These are phyloP conservation scores for Zizania latifolia DNA, from an alignment of 176 grass and related monocot genomes.

Conservation along the genomic window DNA sequence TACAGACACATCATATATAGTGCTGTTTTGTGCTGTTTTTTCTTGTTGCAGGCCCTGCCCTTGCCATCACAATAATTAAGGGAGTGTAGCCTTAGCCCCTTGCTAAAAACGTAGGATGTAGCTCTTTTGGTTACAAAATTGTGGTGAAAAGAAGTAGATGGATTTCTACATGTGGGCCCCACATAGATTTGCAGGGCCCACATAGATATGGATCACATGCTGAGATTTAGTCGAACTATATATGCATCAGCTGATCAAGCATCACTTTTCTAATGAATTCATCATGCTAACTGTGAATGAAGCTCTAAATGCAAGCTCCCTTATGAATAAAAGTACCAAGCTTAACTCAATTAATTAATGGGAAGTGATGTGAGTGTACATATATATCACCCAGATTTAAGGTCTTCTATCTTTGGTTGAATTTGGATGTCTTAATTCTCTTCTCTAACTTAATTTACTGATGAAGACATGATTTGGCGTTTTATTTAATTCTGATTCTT, in stretches of 20 bases:
- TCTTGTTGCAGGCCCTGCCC: too few relatives aligned
- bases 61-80: not conserved
- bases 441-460: not conserved
- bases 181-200: too few relatives aligned
- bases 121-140: too few relatives aligned
- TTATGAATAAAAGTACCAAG: too few relatives aligned
- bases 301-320: too few relatives aligned
- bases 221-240: not conserved
- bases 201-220: slow-evolving; percentile 27
- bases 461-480: too few relatives aligned
- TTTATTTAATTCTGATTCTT: too few relatives aligned
- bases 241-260: not conserved
- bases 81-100: not conserved
- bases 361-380: too few relatives aligned
- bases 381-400: not conserved
- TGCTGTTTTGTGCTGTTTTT: too few relatives aligned
- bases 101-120: too few relatives aligned
- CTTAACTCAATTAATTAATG: too few relatives aligned
- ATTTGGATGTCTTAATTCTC: not conserved
- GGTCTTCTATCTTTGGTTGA: not conserved
- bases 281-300: too few relatives aligned
- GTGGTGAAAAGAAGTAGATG: not conserved
- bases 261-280: slow-evolving; percentile 2
- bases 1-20: not conserved
- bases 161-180: not conserved